Evolutionary conservation across 2,329 filamentous ascomycete species (phyloP).

Genomic region (Pseudocercospora pini-densiflorae): DNA sequence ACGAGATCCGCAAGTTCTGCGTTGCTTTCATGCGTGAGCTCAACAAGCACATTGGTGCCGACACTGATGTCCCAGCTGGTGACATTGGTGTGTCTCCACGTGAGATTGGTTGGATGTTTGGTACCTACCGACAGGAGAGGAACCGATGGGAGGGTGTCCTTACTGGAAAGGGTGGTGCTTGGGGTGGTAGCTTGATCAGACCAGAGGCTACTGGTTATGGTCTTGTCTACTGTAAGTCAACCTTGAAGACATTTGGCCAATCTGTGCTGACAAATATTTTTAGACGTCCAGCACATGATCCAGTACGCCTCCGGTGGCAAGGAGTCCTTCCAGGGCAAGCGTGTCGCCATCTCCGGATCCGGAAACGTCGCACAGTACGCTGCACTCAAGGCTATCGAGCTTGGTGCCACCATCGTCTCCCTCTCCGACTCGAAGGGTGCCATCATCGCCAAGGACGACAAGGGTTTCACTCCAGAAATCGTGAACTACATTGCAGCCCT

Average conservation of each 20-base stretch:
- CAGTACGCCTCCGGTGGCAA: constrained; percentile 77
- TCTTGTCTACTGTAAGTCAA: constrained; percentile 73
- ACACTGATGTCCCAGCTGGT: constrained; percentile 94
- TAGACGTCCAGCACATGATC: constrained; percentile 92
- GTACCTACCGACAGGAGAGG: constrained; percentile 83
- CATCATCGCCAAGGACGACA: constrained; percentile 73
- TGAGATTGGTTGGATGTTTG: constrained; percentile 95
- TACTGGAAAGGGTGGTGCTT: constrained; percentile 90
- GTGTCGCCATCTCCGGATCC: constrained; percentile 92
- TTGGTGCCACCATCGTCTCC: constrained; percentile 89
- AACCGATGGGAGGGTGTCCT: constrained; percentile 96
- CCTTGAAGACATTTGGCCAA: too few relatives aligned
- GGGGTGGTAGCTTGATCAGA: constrained; percentile 92
- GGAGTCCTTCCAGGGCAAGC: constrained; percentile 87
- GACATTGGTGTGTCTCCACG: constrained; percentile 93
- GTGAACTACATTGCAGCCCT: constrained; percentile 78
- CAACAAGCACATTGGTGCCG: constrained; percentile 91
- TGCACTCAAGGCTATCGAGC: constrained; percentile 93
- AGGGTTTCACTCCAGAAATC: constrained; percentile 77
- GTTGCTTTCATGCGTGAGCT: constrained; percentile 95
- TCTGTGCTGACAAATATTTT: constrained; percentile 17
- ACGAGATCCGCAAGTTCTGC: constrained; percentile 97
- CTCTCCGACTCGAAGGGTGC: constrained; percentile 91
- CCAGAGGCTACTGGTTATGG: constrained; percentile 97
- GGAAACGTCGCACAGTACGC: constrained; percentile 99